These are phyloP conservation scores for Teunomyces stri DNA, from an alignment of 805 yeast species.

Conservation along the genomic window DNA sequence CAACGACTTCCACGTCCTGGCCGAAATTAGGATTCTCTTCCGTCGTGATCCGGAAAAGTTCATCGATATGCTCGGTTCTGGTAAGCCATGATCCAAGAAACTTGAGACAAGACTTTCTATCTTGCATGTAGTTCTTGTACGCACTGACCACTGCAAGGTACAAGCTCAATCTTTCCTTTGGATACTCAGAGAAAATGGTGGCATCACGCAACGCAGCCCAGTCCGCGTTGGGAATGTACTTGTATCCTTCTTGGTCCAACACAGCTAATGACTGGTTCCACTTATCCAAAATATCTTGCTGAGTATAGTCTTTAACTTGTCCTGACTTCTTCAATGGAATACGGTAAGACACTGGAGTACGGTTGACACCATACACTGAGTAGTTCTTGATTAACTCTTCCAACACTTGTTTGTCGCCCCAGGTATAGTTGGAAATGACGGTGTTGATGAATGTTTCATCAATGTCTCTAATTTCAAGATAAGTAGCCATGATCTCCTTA, in stretches of 20 bases:
- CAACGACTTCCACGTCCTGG: conserved; percentile 15
- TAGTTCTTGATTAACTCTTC: conserved; percentile 63
- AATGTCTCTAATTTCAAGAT: conserved; percentile 54
- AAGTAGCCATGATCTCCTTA: conserved; percentile 53
- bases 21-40: conserved; percentile 18
- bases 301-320: conserved; percentile 50
- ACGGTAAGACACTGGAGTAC: conserved; percentile 70
- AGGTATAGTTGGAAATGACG: conserved; percentile 60
- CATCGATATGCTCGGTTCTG: conserved; percentile 21
- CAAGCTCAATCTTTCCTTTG: conserved; percentile 47
- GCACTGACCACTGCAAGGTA: conserved; percentile 54
- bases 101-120: conserved; percentile 26
- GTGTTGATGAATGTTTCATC: conserved; percentile 85
- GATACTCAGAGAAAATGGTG: conserved; percentile 48
- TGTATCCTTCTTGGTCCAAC: conserved; percentile 50
- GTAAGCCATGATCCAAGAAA: conserved; percentile 31
- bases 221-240: conserved; percentile 75
- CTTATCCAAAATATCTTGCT: conserved; percentile 49
- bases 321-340: conserved; percentile 73
- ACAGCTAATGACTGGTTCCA: conserved; percentile 52
- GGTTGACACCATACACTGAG: conserved; percentile 51
- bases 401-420: conserved; percentile 67
- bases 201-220: conserved; percentile 84
- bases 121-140: conserved; percentile 41
- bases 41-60: conserved; percentile 20